phyloP scores from a whole-genome alignment of 2,329 filamentous ascomycete species.

The Sclerotinia spermophila region DNA sequence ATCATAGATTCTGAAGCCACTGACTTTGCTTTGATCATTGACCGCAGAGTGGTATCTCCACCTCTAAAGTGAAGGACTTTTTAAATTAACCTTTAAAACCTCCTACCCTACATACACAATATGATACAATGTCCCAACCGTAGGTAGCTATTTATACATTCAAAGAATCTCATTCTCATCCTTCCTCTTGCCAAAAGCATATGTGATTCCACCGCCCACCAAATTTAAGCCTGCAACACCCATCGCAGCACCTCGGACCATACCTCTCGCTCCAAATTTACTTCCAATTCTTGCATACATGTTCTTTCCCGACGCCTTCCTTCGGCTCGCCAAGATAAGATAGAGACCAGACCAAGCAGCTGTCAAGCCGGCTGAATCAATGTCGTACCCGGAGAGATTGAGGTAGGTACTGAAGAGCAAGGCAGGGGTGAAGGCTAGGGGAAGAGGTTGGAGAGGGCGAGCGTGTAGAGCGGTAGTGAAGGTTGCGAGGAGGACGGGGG shows the following conservation, averaged over 20 bases:
- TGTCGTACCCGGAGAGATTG: slow-evolving; percentile 59
- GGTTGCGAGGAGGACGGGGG: slow-evolving; percentile 61
- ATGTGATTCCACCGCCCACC: slow-evolving; percentile 48
- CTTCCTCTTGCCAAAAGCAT: slow-evolving; percentile 46
- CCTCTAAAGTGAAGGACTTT: background rate
- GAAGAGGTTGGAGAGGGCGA: slow-evolving; percentile 61
- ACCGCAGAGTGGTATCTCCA: background rate
- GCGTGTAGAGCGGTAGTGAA: slow-evolving; percentile 63
- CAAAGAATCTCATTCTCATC: slow-evolving; percentile 17
- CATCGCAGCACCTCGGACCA: slow-evolving; percentile 50
- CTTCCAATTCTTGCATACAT: slow-evolving; percentile 40
- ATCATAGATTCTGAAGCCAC: background rate
- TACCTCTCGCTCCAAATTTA: slow-evolving; percentile 48
- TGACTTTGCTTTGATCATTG: background rate
- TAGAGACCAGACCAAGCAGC: slow-evolving; percentile 65
- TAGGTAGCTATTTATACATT: background rate
- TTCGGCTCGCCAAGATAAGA: slow-evolving; percentile 56
- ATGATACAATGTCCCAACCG: background rate
- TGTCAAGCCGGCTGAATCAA: slow-evolving; percentile 59
- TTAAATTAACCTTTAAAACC: background rate
- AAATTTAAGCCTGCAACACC: slow-evolving; percentile 49
- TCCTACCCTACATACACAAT: background rate
- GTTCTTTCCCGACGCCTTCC: slow-evolving; percentile 39
- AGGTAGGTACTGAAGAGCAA: slow-evolving; percentile 64
- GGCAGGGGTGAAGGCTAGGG: slow-evolving; percentile 64